A percentile compares a stretch with the other conserved stretches of the same genome.
Evolutionary conservation across 192 early-diverging fungal genomes (phyloP).

Genomic region (Coemansia sp.): DNA sequence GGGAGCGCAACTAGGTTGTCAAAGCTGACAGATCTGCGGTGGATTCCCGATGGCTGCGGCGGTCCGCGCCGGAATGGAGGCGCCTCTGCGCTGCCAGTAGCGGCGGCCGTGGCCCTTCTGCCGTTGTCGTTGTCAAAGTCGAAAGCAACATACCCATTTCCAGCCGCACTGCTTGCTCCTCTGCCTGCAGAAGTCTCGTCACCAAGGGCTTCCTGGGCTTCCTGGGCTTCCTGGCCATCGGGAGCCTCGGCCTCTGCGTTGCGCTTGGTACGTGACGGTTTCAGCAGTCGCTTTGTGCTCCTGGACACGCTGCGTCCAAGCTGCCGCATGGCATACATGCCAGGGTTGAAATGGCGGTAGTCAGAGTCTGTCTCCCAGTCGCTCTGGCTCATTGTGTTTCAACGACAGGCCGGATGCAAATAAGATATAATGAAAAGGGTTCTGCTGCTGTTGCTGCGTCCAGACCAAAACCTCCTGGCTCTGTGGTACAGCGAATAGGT

Average conservation of each 20-base stretch:
- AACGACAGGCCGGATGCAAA: not conserved
- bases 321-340: constrained; percentile 46
- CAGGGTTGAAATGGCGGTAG: constrained; percentile 44
- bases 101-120: not conserved
- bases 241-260: not conserved
- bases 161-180: constrained; percentile 6
- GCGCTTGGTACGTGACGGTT: constrained; percentile 11
- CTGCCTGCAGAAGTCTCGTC: not conserved
- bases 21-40: constrained; percentile 50
- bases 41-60: constrained; percentile 48
- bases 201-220: not conserved
- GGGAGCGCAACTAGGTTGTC: constrained; percentile 42
- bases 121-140: constrained; percentile 7
- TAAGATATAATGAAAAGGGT: not conserved
- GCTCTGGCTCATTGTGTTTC: constrained; percentile 23
- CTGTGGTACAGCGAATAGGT: not conserved
- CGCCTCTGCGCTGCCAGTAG: not conserved
- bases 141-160: constrained; percentile 21
- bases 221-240: not conserved
- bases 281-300: constrained; percentile 28
- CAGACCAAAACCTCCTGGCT: not conserved
- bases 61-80: constrained; percentile 26
- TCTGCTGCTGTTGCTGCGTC: not conserved
- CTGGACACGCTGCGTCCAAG: constrained; percentile 49
- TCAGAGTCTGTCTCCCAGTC: constrained; percentile 52